These are phyloP conservation scores for Aspergillus fumigatiaffinis DNA, from an alignment of 2,329 filamentous ascomycete species.

Conservation along the genomic window DNA sequence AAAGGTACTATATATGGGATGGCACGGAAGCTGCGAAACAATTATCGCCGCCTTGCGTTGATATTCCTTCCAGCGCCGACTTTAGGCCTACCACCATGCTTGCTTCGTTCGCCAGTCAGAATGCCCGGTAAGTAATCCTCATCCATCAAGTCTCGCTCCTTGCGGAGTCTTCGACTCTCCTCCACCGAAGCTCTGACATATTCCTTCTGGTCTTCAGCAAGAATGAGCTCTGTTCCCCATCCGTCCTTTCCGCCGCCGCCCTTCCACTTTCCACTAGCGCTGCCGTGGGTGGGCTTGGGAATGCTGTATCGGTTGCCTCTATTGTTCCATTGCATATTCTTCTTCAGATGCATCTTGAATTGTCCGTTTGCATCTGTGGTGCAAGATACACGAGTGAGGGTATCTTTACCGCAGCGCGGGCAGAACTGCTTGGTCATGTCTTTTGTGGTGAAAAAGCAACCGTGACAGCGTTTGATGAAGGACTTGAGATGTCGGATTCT, in stretches of 20 bases:
- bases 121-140: constrained; percentile 87
- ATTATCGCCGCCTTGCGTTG: constrained; percentile 64
- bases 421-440: constrained; percentile 91
- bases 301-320: constrained; percentile 89
- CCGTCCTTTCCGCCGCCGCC: constrained; percentile 73
- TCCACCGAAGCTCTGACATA: constrained; percentile 63
- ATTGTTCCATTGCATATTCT: constrained; percentile 95
- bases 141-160: constrained; percentile 85
- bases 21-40: neutral
- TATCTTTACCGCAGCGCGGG: constrained; percentile 80
- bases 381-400: constrained; percentile 79
- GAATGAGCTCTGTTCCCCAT: constrained; percentile 78
- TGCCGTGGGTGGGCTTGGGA: constrained; percentile 82
- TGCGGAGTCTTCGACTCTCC: constrained; percentile 55
- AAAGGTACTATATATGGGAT: neutral
- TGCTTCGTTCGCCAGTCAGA: constrained; percentile 71
- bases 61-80: constrained; percentile 83
- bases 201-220: constrained; percentile 96
- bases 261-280: constrained; percentile 69
- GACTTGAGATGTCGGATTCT: constrained; percentile 82
- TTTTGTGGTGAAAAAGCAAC: constrained; percentile 80
- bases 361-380: constrained; percentile 75
- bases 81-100: constrained; percentile 63
- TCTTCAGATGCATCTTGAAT: constrained; percentile 83
- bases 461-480: constrained; percentile 89